A percentile compares a stretch with the other conserved stretches of the same genome.
Evolutionary conservation across 2,329 filamentous ascomycete species (phyloP).

Genomic region (Alternaria sp.): DNA sequence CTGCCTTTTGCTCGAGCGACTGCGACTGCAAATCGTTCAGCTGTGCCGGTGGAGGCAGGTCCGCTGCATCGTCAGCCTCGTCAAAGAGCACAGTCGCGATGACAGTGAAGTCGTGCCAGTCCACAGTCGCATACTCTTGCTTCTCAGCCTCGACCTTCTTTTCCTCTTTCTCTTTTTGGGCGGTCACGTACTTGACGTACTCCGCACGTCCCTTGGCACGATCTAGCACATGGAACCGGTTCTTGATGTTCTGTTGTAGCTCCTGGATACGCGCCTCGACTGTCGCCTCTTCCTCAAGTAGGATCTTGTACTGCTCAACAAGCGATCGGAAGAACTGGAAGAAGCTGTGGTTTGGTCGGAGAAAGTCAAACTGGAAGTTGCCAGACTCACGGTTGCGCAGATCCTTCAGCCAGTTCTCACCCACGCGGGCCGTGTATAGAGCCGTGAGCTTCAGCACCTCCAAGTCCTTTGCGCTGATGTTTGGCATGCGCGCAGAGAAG

Average conservation of each 20-base stretch:
- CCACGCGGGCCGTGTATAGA: conserved; percentile 90
- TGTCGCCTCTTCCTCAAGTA: conserved; percentile 75
- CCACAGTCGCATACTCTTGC: conserved; percentile 80
- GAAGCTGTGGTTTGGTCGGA: conserved; percentile 92
- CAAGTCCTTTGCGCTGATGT: conserved; percentile 93
- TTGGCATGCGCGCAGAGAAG: conserved; percentile 96
- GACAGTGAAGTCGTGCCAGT: conserved; percentile 97
- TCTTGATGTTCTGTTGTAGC: conserved; percentile 74
- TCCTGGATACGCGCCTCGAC: conserved; percentile 75
- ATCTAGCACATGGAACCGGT: conserved; percentile 80
- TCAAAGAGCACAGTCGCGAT: conserved; percentile 94
- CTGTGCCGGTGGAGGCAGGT: conserved; percentile 86
- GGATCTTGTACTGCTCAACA: conserved; percentile 88
- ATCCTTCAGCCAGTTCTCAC: conserved; percentile 87
- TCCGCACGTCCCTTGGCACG: conserved; percentile 86
- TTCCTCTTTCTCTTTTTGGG: conserved; percentile 86
- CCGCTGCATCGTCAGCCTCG: conserved; percentile 82
- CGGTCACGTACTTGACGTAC: conserved; percentile 82
- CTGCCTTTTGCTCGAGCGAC: conserved; percentile 92
- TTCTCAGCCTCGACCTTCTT: conserved; percentile 85
- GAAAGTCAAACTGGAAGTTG: conserved; percentile 95
- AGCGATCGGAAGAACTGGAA: conserved; percentile 94
- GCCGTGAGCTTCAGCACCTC: conserved; percentile 77
- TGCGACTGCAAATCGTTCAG: conserved; percentile 92
- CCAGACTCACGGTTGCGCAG: conserved; percentile 86